Evolutionary conservation across 1,284 basidiomycete species (phyloP), one percentile per base, ranked within the genome.

Genomic region (Takashimella koratensis): DNA sequence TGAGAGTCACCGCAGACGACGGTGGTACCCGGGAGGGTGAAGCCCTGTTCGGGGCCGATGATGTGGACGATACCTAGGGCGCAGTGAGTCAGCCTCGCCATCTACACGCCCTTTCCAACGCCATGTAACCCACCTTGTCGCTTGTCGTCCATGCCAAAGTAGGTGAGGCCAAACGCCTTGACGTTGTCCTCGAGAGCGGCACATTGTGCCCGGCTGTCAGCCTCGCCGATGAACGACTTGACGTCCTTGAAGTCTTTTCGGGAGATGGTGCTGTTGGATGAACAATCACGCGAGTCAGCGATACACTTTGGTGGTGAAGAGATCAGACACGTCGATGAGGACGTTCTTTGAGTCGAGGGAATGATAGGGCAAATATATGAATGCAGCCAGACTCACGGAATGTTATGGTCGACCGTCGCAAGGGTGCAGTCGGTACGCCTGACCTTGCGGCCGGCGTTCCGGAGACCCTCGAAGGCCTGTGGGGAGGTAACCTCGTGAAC

Each of bases 1-100:
- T 95, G 92, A 3, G 92, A 96, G 77, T 96, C 93, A 70, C 93
- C 93, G 67, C 93, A 97, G 49, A 96, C 92, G 65, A 92, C 92
- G 26, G 93, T 96, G 46, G 91, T 94, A 43, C 94, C 93, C 16
- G 93, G 93, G 30, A 97, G 84, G 47, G 91, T 97, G 74, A 97
- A 97, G 30, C 93, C 93, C 78, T 97, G 90, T 73, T 97, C 93
- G 47, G 94, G 93, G 47, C 93, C 94, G 66, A 97, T 96, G 60
- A 97, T 82, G 74, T 97, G 93, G 6, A 97, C 93, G 64, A 96
- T 97, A 56, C 92, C 87, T 91, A 60, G 16, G 11, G 8, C 2
- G 16, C 30, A 19, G 40, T 58, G 45, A 59, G 58, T 26, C 30
- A 21, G 11, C 20, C 21, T 16, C 21, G 11, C 19, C n/a, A 23